Conservation (phyloP, 2,329 filamentous ascomycete genomes). For the Pseudocercospora macadamiae region DNA sequence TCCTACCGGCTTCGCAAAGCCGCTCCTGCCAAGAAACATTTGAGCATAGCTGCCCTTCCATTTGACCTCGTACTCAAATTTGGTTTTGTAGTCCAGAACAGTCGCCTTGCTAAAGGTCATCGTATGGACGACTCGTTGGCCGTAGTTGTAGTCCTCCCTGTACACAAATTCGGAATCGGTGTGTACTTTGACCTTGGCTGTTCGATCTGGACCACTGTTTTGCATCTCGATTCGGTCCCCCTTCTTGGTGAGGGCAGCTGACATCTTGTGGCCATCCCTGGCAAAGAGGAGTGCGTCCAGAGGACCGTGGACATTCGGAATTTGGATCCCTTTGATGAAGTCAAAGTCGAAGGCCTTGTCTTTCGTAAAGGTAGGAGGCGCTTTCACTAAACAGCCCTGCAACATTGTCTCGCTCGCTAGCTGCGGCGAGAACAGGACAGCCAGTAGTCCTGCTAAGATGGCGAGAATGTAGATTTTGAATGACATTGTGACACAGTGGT, state of each 20-base stretch:
- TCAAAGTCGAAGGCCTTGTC: slow-evolving; percentile 17
- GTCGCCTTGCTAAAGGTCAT: neutral
- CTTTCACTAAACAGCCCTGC: slow-evolving; percentile 3
- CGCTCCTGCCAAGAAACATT: slow-evolving; percentile 4
- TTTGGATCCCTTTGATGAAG: slow-evolving; percentile 13
- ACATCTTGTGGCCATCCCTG: slow-evolving; percentile 13
- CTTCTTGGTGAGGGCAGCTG: slow-evolving; percentile 11
- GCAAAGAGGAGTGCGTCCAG: slow-evolving; percentile 16
- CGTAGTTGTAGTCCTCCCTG: slow-evolving; percentile 9
- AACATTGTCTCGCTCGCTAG: slow-evolving; percentile 10
- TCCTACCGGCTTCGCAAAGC: neutral
- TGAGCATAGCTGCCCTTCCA: slow-evolving; percentile 21
- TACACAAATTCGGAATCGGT: slow-evolving; percentile 14
- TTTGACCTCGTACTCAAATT: slow-evolving; percentile 20
- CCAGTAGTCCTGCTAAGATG: slow-evolving; percentile 6
- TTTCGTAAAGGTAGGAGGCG: slow-evolving; percentile 6
- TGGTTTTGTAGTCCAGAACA: slow-evolving; percentile 5
- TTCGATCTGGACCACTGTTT: slow-evolving; percentile 6
- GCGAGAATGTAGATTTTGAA: slow-evolving; percentile 7
- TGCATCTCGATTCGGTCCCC: slow-evolving; percentile 15
- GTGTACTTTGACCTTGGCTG: slow-evolving; percentile 11
- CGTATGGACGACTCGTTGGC: slow-evolving; percentile 13
- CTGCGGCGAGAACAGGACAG: slow-evolving; percentile 16
- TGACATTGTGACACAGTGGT: slow-evolving; percentile 15
- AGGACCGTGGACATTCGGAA: slow-evolving; percentile 5